Percentiles rank a stretch among this genome's conserved stretches.
phyloP scores from a whole-genome alignment of 2,329 filamentous ascomycete genomes.

The Bipolaris cookei region DNA sequence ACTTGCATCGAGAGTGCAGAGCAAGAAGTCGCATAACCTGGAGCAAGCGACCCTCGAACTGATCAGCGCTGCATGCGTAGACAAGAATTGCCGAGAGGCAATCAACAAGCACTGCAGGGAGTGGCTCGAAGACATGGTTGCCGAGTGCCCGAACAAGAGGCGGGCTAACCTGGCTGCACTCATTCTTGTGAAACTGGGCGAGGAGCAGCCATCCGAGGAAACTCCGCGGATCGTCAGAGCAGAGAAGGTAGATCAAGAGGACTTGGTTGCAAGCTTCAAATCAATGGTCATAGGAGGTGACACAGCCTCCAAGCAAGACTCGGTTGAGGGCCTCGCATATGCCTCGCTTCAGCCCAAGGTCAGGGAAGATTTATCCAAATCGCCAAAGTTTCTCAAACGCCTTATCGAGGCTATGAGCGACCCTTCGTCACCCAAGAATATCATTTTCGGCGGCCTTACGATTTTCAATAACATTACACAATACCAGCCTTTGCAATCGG shows the following conservation, averaged over 20 bases:
- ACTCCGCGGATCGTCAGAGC: conserved; percentile 42
- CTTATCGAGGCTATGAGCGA: conserved; percentile 67
- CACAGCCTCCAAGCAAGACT: conserved; percentile 67
- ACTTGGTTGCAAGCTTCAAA: conserved; percentile 63
- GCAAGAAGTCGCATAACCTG: conserved; percentile 83
- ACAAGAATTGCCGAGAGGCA: conserved; percentile 78
- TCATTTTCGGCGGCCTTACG: conserved; percentile 84
- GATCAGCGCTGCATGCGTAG: conserved; percentile 89
- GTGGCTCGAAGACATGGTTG: conserved; percentile 86
- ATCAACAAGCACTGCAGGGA: conserved; percentile 83
- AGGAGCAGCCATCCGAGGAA: conserved; percentile 44
- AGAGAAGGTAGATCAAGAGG: conserved; percentile 49
- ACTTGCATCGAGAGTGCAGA: conserved; percentile 76
- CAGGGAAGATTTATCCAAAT: conserved; percentile 78
- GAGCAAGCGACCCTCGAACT: conserved; percentile 87
- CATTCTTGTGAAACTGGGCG: conserved; percentile 63
- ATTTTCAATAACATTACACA: conserved; percentile 84
- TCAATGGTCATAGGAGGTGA: conserved; percentile 69
- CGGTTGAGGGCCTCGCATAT: conserved; percentile 91
- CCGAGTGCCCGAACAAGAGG: conserved; percentile 68
- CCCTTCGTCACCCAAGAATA: conserved; percentile 56
- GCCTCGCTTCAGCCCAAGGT: conserved; percentile 84
- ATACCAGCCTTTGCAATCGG: conserved; percentile 77
- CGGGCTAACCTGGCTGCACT: conserved; percentile 60
- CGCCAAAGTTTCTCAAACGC: conserved; percentile 70